These are phyloP conservation scores for Aspergillus fumigatus DNA, from an alignment of 2,329 filamentous ascomycete species.

Conservation along the genomic window DNA sequence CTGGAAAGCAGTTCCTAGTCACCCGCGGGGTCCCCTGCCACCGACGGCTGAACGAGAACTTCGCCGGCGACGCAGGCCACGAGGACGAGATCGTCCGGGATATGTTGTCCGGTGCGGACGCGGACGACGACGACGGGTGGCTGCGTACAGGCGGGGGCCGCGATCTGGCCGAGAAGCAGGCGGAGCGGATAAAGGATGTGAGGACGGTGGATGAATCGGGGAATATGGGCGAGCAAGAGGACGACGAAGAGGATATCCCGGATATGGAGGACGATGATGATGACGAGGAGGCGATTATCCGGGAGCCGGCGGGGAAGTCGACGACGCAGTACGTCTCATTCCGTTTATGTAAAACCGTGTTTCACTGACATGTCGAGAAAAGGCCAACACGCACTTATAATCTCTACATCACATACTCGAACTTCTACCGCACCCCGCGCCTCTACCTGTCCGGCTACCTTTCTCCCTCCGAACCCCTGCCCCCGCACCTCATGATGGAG, in stretches of 20 bases:
- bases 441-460: constrained; percentile 91
- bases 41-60: constrained; percentile 85
- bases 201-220: constrained; percentile 85
- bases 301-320: constrained; percentile 55
- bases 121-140: constrained; percentile 89
- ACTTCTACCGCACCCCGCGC: constrained; percentile 92
- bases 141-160: constrained; percentile 74
- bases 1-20: constrained; percentile 90
- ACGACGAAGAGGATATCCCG: constrained; percentile 70
- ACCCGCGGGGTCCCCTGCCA: constrained; percentile 94
- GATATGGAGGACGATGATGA: constrained; percentile 98
- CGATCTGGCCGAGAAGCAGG: constrained; percentile 61
- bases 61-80: constrained; percentile 79
- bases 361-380: constrained; percentile 6
- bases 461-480: constrained; percentile 71
- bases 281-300: constrained; percentile 90
- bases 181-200: constrained; percentile 73
- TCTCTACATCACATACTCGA: constrained; percentile 96
- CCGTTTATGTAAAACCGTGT: not conserved
- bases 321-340: constrained; percentile 50
- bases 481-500: constrained; percentile 87
- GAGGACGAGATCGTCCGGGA: constrained; percentile 84
- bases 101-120: constrained; percentile 63
- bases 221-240: constrained; percentile 71
- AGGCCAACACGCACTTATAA: constrained; percentile 90